Evolutionary conservation across 2,329 filamentous ascomycete genomes (phyloP).

Genomic region (Phaeosphaeria sp.): DNA sequence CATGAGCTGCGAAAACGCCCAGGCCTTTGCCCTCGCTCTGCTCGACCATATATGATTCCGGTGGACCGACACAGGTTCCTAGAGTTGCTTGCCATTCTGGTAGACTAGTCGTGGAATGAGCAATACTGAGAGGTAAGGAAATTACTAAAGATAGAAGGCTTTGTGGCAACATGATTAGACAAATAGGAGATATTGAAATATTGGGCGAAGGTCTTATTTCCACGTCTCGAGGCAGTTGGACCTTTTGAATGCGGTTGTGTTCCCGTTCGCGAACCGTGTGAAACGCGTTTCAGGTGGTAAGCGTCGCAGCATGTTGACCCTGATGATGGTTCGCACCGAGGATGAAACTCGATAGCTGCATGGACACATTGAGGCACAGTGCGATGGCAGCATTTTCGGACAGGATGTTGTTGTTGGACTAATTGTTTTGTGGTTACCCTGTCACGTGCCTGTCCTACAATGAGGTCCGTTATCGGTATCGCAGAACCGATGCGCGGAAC

Average conservation of each 20-base stretch:
- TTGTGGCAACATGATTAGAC: background rate
- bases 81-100: conserved; percentile 10
- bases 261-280: conserved; percentile 4
- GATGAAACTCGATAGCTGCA: background rate
- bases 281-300: conserved; percentile 22
- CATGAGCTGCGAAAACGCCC: conserved; percentile 49
- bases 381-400: background rate
- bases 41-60: conserved; percentile 35
- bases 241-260: background rate
- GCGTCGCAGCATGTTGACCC: conserved; percentile 14
- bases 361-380: background rate
- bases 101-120: conserved; percentile 8
- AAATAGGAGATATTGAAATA: background rate
- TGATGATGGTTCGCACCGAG: background rate
- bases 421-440: no score
- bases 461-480: background rate
- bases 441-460: no score
- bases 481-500: background rate
- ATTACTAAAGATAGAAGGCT: background rate
- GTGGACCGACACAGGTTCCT: conserved; percentile 27
- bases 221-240: background rate
- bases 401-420: background rate
- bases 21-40: conserved; percentile 51
- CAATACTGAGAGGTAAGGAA: background rate
- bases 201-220: background rate